phyloP scores from a whole-genome alignment of 1,284 basidiomycete species.

The Pterula multifida region DNA sequence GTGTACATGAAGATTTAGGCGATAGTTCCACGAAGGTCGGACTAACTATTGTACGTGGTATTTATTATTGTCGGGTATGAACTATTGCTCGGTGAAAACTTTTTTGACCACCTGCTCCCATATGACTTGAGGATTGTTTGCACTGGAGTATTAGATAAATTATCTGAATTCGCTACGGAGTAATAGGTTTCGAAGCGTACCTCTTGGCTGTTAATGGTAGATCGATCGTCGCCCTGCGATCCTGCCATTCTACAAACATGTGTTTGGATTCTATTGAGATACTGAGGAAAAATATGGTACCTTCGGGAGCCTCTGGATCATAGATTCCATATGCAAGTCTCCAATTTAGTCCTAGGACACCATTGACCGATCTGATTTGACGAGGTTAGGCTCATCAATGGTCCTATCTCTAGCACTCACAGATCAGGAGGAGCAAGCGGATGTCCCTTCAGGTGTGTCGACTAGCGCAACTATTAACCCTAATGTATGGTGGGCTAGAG shows the following conservation, averaged over 20 bases:
- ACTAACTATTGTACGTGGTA: too few species aligned
- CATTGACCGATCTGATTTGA: constrained; percentile 30
- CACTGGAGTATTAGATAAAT: background rate
- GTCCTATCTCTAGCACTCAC: too few species aligned
- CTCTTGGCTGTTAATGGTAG: constrained; percentile 34
- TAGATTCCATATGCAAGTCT: constrained; percentile 46
- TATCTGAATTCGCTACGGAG: constrained; percentile 17
- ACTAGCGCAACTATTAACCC: constrained; percentile 18
- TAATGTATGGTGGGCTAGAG: background rate
- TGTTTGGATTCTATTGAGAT: constrained; percentile 3
- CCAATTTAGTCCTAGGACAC: constrained; percentile 49
- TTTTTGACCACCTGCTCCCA: background rate
- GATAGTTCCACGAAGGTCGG: too few species aligned
- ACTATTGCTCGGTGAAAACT: background rate
- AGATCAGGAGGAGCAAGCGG: constrained; percentile 49
- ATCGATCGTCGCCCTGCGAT: constrained; percentile 39
- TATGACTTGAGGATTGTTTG: background rate
- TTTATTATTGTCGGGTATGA: background rate
- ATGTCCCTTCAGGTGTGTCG: constrained; percentile 39
- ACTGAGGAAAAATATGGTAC: constrained; percentile 17
- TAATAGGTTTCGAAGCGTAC: constrained; percentile 20
- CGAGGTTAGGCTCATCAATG: constrained; percentile 6
- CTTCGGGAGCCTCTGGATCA: constrained; percentile 39
- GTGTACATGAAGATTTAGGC: background rate
- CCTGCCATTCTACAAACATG: constrained; percentile 39